Evolutionary conservation across 2,329 filamentous ascomycete species (phyloP).

Genomic region (Exophiala calicioides): DNA sequence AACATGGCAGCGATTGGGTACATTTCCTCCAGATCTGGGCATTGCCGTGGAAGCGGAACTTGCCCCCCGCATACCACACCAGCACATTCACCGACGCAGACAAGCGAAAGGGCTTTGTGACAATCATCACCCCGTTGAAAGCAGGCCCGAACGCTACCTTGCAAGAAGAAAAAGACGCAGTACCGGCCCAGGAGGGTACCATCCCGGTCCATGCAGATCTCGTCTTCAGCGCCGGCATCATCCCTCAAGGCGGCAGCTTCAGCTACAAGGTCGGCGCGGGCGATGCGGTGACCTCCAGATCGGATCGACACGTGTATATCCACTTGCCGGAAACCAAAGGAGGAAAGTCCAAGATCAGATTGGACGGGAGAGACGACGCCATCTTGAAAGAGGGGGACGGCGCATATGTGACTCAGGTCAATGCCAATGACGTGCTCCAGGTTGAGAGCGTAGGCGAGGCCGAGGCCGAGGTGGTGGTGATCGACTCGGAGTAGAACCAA

Average conservation of each 20-base stretch:
- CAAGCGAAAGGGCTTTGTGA: conserved; percentile 70
- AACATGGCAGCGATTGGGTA: conserved; percentile 68
- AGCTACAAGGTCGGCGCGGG: conserved; percentile 69
- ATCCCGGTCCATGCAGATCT: conserved; percentile 86
- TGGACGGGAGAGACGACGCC: conserved; percentile 66
- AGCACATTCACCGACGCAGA: conserved; percentile 69
- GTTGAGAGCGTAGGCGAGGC: conserved; percentile 69
- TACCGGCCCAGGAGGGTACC: conserved; percentile 62
- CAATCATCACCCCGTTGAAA: conserved; percentile 74
- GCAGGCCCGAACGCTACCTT: conserved; percentile 63
- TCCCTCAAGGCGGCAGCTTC: conserved; percentile 66
- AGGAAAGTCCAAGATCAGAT: conserved; percentile 70
- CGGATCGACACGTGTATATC: conserved; percentile 70
- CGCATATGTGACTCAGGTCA: conserved; percentile 69
- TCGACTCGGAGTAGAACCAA: conserved; percentile 59
- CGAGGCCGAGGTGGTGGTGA: conserved; percentile 68
- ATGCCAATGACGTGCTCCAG: conserved; percentile 63
- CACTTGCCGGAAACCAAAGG: conserved; percentile 78
- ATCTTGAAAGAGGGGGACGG: conserved; percentile 77
- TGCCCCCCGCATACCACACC: conserved; percentile 76
- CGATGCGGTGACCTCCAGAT: conserved; percentile 40
- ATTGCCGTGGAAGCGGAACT: conserved; percentile 70
- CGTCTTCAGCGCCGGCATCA: conserved; percentile 76
- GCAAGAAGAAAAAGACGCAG: conserved; percentile 64
- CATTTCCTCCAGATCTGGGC: conserved; percentile 93